Conservation (phyloP, 208 protist genomes). For the Herpetomonas tarakana region DNA sequence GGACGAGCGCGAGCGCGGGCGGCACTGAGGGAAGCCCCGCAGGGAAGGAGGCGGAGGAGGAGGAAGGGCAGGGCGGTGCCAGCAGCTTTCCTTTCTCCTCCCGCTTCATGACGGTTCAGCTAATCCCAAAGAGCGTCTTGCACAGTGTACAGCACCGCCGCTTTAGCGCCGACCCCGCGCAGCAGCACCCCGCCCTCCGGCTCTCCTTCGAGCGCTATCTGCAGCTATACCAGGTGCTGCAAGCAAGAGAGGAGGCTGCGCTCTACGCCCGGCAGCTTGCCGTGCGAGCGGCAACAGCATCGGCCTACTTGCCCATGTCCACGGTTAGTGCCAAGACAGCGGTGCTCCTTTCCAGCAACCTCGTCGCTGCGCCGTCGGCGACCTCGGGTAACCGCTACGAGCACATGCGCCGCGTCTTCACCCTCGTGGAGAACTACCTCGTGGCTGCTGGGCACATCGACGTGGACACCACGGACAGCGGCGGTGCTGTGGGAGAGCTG, state of each 20-base stretch:
- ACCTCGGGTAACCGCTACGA: conserved; percentile 66
- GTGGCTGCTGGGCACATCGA: conserved; percentile 49
- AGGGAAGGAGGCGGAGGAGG: not conserved
- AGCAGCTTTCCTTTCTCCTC: not conserved
- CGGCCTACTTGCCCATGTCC: not conserved
- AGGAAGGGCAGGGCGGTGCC: not conserved
- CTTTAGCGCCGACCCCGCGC: conserved; percentile 47
- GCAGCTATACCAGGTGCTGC: conserved; percentile 67
- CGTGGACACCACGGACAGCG: not conserved
- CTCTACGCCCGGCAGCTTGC: conserved; percentile 12
- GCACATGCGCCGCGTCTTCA: conserved; percentile 44
- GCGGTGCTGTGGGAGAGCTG: conserved; percentile 1
- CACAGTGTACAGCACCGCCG: conserved; percentile 74
- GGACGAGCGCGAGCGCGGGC: not conserved
- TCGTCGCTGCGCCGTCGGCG: conserved; percentile 49
- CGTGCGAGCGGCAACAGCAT: not conserved
- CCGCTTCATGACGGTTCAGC: conserved; percentile 65
- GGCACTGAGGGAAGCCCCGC: no score
- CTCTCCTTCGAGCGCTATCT: conserved; percentile 65
- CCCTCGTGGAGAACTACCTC: conserved; percentile 48
- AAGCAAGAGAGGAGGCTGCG: conserved; percentile 57
- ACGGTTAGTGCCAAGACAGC: not conserved
- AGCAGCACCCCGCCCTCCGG: conserved; percentile 63
- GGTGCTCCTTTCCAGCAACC: conserved; percentile 22
- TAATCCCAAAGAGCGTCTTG: conserved; percentile 79